Base-by-base conservation (phyloP, 192 early-diverging fungal genomes). In the Mortierella claussenii region DNA sequence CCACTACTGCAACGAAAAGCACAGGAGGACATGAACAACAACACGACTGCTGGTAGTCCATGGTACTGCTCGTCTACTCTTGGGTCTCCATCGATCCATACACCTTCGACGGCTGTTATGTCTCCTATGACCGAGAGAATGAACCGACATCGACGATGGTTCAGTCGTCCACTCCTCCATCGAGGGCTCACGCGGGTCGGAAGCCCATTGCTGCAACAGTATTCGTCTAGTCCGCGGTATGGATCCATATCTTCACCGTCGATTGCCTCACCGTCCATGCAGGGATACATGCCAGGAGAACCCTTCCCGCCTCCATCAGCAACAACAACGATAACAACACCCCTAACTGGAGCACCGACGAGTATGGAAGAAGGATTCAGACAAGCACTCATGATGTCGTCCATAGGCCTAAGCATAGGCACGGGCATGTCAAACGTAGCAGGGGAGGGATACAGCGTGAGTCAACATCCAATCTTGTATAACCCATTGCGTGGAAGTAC, bases 401-500 rank as follows among this genome's bases (percentile, higher is more conserved):
- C n/a, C n/a, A n/a, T n/a, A n/a, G n/a, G n/a, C n/a, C n/a, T n/a
- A n/a, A n/a, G n/a, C n/a, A n/a, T n/a, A n/a, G n/a, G n/a, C n/a
- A n/a, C n/a, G n/a, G n/a, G n/a, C n/a, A n/a, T n/a, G n/a, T n/a
- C n/a, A n/a, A n/a, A n/a, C n/a, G n/a, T n/a, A n/a, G n/a, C n/a
- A n/a, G n/a, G n/a, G n/a, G 58, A 62, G 4, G 63, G 34, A 5
- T 67, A 61, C 36, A 55, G 58, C 23, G 65, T 76, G 4, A 44
- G 51, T 30, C 58, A 57, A 17, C 65, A 67, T 48, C 73, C 65
- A 4, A 76, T 76, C 13, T 53, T 76, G 6, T 76, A 76, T 53
- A 76, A 67, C 30, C 73, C 64, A 45, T 48, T 76, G 32, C 49
- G 73, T 11, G 73, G 73, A 27, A 76, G 73, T 21, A 56, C 73